Percentiles rank a stretch among this genome's conserved stretches.
Evolutionary conservation across 495 filamentous ascomycete genomes (phyloP).

Genomic region (Clohesyomyces aquaticus): DNA sequence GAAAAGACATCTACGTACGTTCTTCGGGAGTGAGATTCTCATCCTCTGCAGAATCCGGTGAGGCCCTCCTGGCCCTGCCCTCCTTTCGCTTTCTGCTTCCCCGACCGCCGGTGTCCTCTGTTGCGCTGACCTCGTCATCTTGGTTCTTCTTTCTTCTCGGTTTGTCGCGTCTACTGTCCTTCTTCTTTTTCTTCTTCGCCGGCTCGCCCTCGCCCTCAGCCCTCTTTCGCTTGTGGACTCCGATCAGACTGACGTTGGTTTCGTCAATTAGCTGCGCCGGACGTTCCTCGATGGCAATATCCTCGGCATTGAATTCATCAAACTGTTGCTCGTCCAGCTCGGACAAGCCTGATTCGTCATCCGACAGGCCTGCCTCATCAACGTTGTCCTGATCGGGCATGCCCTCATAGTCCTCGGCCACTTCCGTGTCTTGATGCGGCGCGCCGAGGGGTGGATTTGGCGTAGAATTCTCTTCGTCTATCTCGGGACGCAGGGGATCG

Average conservation of each 20-base stretch:
- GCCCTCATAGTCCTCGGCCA: constrained; percentile 48
- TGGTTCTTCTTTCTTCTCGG: constrained; percentile 66
- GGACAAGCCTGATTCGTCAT: constrained; percentile 56
- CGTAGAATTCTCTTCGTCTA: constrained; percentile 53
- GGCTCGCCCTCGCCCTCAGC: constrained; percentile 59
- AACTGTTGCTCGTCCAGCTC: constrained; percentile 97
- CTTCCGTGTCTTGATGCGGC: constrained; percentile 49
- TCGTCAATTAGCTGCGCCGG: constrained; percentile 83
- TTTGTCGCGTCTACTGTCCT: constrained; percentile 60
- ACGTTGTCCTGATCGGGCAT: constrained; percentile 69
- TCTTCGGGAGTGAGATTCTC: constrained; percentile 62
- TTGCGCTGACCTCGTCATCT: constrained; percentile 59
- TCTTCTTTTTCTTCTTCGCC: constrained; percentile 67
- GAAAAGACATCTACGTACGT: constrained; percentile 37
- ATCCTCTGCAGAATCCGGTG: constrained; percentile 62
- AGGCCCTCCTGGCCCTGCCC: constrained; percentile 48
- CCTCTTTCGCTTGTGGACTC: constrained; percentile 80
- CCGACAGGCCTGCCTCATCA: constrained; percentile 62
- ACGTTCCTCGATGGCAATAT: constrained; percentile 75
- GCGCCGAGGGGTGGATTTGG: constrained; percentile 47
- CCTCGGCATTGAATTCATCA: constrained; percentile 81
- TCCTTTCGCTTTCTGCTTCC: constrained; percentile 51
- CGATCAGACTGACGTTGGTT: constrained; percentile 72
- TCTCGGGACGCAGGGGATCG: constrained; percentile 48
- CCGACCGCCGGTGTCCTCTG: constrained; percentile 61